Evolutionary conservation across 139 green algal genomes (phyloP).

Genomic region (Yamagishiella unicocca): DNA sequence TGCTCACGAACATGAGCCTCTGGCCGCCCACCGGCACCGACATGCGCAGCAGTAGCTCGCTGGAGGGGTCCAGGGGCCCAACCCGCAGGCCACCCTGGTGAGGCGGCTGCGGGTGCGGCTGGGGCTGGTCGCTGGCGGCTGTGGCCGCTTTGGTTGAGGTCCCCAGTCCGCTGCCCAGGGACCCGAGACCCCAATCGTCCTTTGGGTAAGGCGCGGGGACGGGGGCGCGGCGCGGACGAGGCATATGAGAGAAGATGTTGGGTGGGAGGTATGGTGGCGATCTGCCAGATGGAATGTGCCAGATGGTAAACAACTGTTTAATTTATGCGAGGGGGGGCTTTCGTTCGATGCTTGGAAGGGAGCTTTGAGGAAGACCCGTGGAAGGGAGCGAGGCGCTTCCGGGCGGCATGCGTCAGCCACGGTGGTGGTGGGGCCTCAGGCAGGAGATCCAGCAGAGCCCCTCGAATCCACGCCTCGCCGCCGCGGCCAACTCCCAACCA

Average conservation of each 20-base stretch:
- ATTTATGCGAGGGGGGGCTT: too few species aligned
- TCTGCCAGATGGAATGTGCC: too few species aligned
- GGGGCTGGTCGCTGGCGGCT: background rate
- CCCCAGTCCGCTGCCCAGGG: background rate
- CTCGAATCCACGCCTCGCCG: too few species aligned
- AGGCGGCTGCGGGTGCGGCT: background rate
- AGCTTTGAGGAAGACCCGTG: too few species aligned
- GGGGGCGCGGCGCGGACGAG: background rate
- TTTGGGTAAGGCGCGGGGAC: background rate
- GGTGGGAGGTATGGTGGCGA: too few species aligned
- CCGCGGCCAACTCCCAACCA: too few species aligned
- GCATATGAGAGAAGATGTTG: background rate
- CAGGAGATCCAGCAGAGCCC: too few species aligned
- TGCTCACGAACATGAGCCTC: conserved; percentile 43
- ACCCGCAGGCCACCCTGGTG: background rate
- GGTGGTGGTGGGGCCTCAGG: too few species aligned
- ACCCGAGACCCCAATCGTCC: conserved; percentile 25
- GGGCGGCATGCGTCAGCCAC: too few species aligned
- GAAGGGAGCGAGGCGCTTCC: too few species aligned
- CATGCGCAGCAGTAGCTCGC: conserved; percentile 42
- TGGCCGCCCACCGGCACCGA: background rate
- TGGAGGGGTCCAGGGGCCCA: background rate
- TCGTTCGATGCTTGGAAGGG: too few species aligned
- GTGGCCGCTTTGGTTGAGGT: background rate
- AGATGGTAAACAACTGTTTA: too few species aligned